Evolutionary conservation across 2,329 filamentous ascomycete genomes (phyloP).

Genomic region (Zymoseptoria crescenta): DNA sequence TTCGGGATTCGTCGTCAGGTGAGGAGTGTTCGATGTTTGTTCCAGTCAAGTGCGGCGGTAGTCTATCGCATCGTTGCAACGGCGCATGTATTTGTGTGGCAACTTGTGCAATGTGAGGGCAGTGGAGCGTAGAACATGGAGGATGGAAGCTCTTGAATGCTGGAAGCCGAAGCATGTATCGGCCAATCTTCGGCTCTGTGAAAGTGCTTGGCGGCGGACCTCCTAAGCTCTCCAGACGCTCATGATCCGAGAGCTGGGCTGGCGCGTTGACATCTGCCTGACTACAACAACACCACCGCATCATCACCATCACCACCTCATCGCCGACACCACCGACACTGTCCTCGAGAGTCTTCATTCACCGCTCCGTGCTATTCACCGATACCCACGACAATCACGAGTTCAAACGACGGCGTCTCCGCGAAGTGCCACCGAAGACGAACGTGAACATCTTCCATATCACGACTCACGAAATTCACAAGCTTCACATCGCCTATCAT

Average conservation of each 20-base stretch:
- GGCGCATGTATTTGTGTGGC: neutral
- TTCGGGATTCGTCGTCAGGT: too few species aligned
- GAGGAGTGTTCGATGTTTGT: neutral
- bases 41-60: neutral
- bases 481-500: conserved; percentile 44
- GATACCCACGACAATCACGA: neutral
- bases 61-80: neutral
- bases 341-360: conserved; percentile 1
- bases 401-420: neutral
- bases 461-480: neutral
- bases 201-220: neutral
- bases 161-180: neutral
- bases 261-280: conserved; percentile 12
- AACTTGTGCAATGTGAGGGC: neutral
- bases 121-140: neutral
- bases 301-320: conserved; percentile 1
- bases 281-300: neutral
- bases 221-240: neutral
- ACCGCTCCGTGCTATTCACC: neutral
- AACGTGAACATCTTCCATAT: neutral
- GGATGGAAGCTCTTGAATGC: conserved; percentile 1
- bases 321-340: conserved; percentile 2
- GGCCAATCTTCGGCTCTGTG: neutral
- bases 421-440: neutral
- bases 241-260: neutral